Base-by-base conservation (phyloP, 495 filamentous ascomycete species). In the Xylaria acuta region DNA sequence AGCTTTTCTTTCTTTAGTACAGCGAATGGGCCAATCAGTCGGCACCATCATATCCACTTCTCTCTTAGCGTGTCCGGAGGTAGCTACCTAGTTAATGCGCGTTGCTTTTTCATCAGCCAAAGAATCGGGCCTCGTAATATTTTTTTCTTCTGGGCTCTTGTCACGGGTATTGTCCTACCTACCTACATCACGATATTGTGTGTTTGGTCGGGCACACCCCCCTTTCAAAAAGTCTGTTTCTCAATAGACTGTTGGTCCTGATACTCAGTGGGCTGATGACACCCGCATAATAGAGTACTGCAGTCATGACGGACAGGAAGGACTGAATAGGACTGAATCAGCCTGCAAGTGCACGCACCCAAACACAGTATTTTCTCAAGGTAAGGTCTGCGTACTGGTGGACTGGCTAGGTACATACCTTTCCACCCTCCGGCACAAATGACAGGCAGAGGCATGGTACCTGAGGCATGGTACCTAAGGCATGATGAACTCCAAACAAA, bases 291-390 rank as follows among this genome's bases (percentile, higher is more conserved):
- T 54, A 66, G 41, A 27, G 22, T 5, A 25, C n/a, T 36, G 20
- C 34, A 60, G 6, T 38, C 7, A 11, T 22, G 34, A 34, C 18
- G 25, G 40, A 49, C 25, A 47, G 25, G 32, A n/a, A 60, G 18
- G 20, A 18, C 20, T 38, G 36, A 38, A 38, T 38, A 3, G 36
- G 36, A n/a, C n/a, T 64, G 22, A 9, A 27, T 45, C 40, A 47
- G 62, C 40, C 34, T 65, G 63, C 63, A 49, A 47, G 63, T 49
- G 41, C 63, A 49, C 27, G 43, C 63, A 22, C 18, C 22, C 43
- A 49, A 49, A 60, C 4, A 5, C 20, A 36, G 38, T 60, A 60
- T 38, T 20, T 18, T 60, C 58, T 38, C 58, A 36, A 9, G 53
- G 58, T 38, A 38, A 60, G 32, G 58, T 11, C 32, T 38, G n/a